These are phyloP conservation scores for Aspergillus saccharolyticus DNA, from an alignment of 495 filamentous ascomycete species.

Conservation along the genomic window DNA sequence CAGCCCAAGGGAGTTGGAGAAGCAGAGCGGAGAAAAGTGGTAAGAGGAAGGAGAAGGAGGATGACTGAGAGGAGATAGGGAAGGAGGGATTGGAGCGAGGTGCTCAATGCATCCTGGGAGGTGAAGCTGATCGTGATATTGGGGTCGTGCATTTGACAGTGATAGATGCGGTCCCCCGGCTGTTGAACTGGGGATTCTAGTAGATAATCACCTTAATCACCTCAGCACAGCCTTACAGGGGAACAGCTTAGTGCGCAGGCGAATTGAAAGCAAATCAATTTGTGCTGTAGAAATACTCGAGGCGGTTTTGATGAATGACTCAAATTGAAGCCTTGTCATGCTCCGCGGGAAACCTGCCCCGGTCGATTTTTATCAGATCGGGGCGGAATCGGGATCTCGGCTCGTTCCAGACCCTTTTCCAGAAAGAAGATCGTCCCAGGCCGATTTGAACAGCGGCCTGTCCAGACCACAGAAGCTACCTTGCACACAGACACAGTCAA, in stretches of 20 bases:
- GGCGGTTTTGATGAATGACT: no score
- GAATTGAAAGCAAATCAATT: neutral
- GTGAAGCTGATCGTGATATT: neutral
- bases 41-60: slow-evolving; percentile 1
- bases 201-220: no score
- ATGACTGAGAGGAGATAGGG: neutral
- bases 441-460: no score
- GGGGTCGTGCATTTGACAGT: neutral
- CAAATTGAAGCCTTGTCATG: no score
- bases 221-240: no score
- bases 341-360: no score
- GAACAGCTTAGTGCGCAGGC: no score
- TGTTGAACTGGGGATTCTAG: no score
- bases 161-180: neutral
- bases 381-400: neutral
- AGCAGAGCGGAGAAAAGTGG: neutral
- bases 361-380: neutral
- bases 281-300: no score
- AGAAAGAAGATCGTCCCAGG: neutral
- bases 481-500: no score
- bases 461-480: no score
- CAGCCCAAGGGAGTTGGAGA: slow-evolving; percentile 25
- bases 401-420: neutral
- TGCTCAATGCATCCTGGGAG: neutral
- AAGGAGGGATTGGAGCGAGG: neutral